A percentile compares a stretch with the other conserved stretches of the same genome.
Conservation (phyloP, 2,329 filamentous ascomycete genomes). For the Paraconiothyrium sp. region DNA sequence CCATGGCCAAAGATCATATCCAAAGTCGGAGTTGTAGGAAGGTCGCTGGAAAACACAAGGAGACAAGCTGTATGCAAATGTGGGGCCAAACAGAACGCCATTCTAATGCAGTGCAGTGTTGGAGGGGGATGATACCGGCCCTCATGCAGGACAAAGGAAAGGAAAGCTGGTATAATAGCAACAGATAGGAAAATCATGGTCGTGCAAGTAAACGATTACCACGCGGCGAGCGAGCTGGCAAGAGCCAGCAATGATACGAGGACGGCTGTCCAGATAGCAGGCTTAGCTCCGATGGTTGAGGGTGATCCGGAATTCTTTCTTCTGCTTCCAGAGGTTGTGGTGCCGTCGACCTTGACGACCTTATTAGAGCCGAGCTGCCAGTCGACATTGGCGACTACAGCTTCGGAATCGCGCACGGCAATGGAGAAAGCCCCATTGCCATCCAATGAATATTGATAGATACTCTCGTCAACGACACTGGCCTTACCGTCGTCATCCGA, state of each 20-base stretch:
- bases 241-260: background rate
- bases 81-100: slow-evolving; percentile 6
- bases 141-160: slow-evolving; percentile 2
- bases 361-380: slow-evolving; percentile 47
- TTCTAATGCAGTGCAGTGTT: slow-evolving; percentile 16
- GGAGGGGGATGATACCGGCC: slow-evolving; percentile 4
- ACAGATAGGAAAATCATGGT: slow-evolving; percentile 11
- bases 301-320: slow-evolving; percentile 33
- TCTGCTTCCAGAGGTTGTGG: slow-evolving; percentile 28
- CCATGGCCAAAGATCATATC: background rate
- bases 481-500: slow-evolving; percentile 54
- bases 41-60: slow-evolving; percentile 10
- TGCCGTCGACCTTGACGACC: slow-evolving; percentile 39
- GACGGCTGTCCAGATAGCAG: slow-evolving; percentile 8
- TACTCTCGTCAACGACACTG: slow-evolving; percentile 43
- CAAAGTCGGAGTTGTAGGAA: background rate
- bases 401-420: slow-evolving; percentile 56
- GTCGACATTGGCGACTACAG: slow-evolving; percentile 58
- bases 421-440: slow-evolving; percentile 36
- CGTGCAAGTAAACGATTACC: background rate
- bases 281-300: background rate
- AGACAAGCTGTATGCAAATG: background rate
- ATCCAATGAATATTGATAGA: slow-evolving; percentile 38
- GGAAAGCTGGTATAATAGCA: background rate
- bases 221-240: slow-evolving; percentile 2